Base-by-base conservation (phyloP, 768 basidiomycete species). In the Daedalea quercina region DNA sequence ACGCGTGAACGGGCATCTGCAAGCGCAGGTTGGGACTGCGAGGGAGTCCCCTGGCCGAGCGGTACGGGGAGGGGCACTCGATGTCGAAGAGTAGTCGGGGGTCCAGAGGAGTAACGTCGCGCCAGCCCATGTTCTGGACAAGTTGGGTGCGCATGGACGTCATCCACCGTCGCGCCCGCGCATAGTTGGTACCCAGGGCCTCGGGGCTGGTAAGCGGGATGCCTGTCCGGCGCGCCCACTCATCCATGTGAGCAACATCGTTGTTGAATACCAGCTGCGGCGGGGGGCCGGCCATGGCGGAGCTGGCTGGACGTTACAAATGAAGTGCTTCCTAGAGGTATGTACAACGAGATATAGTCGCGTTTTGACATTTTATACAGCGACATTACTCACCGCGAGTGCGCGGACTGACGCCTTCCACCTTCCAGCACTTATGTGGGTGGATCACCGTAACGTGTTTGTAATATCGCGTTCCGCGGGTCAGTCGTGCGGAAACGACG, bases 201-300 rank as follows among this genome's bases (percentile, higher is more conserved):
- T 90, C 89, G 47, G 87, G 89, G 50, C 84, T 89, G 59, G 87
- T 89, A 55, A 92, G 75, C 41, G 87, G 87, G 47, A 92, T 89
- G 65, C 81, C 76, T 0, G 89, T 90, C 54, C 88, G 81, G 51
- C 71, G 75, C 0, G 90, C 85, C 89, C 89, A 92, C 54, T 77
- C 82, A 69, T 90, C 86, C 84, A 92, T 87, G 66, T 85, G 83
- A 53, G 75, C 75, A 66, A 91, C 85, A 63, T 88, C 83, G 67
- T 81, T 83, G 57, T 85, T 88, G 66, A 90, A 91, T 55, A 85
- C 76, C 67, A 90, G 80, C 63, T 87, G 75, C 37, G 76, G 79
- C 41, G 68, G 64, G 31, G 66, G 58, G 47, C 62, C 63, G 41
- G 60, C 50, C 65, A 66, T 67, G 41, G 56, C 45, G 56, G n/a